phyloP scores from a whole-genome alignment of 345 rosid species.

The Melaleuca alternifolia region DNA sequence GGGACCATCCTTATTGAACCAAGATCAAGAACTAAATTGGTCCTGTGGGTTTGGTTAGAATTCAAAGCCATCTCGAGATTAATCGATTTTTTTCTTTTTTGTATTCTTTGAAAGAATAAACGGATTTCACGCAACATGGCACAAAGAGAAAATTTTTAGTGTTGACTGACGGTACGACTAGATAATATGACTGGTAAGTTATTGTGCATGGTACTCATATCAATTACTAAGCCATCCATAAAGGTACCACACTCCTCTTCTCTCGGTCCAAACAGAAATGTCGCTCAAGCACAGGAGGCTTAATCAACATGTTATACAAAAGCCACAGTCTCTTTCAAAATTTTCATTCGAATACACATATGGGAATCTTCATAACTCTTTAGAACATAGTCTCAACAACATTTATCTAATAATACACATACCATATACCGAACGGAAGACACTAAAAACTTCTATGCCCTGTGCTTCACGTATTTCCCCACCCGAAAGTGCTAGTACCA shows the following conservation, averaged over 20 bases:
- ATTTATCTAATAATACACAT: background rate
- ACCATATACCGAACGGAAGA: fast-evolving
- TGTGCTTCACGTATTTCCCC: background rate
- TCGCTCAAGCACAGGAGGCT: background rate
- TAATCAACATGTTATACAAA: background rate
- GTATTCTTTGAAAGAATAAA: background rate
- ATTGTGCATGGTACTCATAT: background rate
- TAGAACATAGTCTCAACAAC: background rate
- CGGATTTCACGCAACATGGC: background rate
- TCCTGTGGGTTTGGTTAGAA: no score
- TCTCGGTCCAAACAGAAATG: background rate
- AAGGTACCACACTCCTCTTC: background rate
- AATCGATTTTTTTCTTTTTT: background rate
- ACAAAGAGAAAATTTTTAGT: background rate
- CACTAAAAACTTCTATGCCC: background rate
- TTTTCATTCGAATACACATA: background rate
- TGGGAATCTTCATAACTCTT: background rate
- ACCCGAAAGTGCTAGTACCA: background rate
- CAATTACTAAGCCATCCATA: background rate
- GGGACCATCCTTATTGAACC: background rate
- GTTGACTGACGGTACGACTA: fast-evolving
- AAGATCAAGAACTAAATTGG: no score
- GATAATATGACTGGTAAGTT: background rate
- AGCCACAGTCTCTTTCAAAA: background rate
- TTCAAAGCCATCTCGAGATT: no score